Percentiles rank a stretch among this genome's conserved stretches.
These are phyloP conservation scores for Middelhovenomyces tepae DNA, from an alignment of 805 yeast species.

Conservation along the genomic window DNA sequence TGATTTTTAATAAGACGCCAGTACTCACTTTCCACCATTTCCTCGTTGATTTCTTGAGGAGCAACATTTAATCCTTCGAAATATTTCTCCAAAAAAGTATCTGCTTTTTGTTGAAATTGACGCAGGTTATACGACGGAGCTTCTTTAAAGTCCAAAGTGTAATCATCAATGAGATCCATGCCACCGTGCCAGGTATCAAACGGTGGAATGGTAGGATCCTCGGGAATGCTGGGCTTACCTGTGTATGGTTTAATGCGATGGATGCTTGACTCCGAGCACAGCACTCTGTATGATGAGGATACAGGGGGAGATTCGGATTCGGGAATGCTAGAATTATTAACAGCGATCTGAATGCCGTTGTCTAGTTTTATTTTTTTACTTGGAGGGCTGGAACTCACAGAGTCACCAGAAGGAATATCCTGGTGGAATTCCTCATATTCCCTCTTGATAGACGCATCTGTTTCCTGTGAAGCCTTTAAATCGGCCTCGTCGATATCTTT, in stretches of 20 bases:
- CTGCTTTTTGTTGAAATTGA: constrained; percentile 51
- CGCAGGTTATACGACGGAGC: constrained; percentile 47
- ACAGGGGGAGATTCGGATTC: too few species aligned
- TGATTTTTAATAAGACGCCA: constrained; percentile 47
- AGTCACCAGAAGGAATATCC: too few species aligned
- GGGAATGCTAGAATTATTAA: too few species aligned
- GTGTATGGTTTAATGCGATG: constrained; percentile 9
- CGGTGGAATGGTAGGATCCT: constrained; percentile 12
- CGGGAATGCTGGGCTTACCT: constrained; percentile 7
- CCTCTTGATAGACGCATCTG: too few species aligned
- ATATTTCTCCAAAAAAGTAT: constrained; percentile 27
- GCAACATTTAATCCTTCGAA: constrained; percentile 4
- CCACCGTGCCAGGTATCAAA: constrained; percentile 36
- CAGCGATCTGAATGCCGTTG: constrained; percentile 15
- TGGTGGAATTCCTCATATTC: too few species aligned
- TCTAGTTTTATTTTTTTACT: constrained; percentile 9
- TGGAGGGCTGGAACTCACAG: constrained; percentile 10
- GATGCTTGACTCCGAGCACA: constrained; percentile 28
- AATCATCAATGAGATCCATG: constrained; percentile 32
- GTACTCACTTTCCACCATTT: constrained; percentile 50
- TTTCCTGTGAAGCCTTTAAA: too few species aligned
- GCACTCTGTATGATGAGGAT: too few species aligned
- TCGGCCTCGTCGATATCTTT: too few species aligned
- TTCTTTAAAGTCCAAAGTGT: constrained; percentile 31
- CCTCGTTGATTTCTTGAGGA: constrained; percentile 15